Percentiles rank a stretch among this genome's conserved stretches.
phyloP scores from a whole-genome alignment of 2,329 filamentous ascomycete species.

The Verticillium tricorpus region DNA sequence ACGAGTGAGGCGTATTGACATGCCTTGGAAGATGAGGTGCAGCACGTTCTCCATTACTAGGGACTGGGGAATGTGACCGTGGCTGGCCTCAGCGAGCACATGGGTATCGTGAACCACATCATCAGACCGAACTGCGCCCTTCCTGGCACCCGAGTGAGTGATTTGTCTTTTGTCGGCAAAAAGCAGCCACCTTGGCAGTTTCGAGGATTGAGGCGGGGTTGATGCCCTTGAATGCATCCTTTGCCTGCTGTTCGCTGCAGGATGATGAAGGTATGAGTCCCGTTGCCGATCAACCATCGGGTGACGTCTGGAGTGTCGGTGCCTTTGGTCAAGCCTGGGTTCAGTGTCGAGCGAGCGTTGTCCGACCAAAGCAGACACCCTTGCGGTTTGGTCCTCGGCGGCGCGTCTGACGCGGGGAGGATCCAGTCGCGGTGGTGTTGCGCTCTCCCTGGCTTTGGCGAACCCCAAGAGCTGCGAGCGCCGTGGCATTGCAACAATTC shows the following conservation, averaged over 20 bases:
- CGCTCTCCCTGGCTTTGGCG: not conserved
- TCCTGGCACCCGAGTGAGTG: not conserved
- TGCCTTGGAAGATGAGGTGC: too few species aligned
- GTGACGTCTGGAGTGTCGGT: not conserved
- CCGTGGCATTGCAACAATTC: conserved; percentile 3
- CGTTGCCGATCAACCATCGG: too few species aligned
- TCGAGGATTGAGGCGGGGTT: not conserved
- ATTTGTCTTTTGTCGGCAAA: not conserved
- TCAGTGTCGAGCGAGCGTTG: not conserved
- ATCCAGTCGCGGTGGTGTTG: not conserved
- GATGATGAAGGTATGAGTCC: not conserved
- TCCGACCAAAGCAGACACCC: too few species aligned
- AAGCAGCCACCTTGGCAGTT: not conserved
- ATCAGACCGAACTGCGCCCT: too few species aligned
- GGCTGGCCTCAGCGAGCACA: too few species aligned
- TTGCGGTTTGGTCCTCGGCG: too few species aligned
- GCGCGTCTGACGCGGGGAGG: too few species aligned
- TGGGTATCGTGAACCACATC: too few species aligned
- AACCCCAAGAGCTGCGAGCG: not conserved
- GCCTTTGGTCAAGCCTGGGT: not conserved
- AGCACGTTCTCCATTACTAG: too few species aligned
- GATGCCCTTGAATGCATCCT: not conserved
- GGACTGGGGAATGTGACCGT: too few species aligned
- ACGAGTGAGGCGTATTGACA: too few species aligned
- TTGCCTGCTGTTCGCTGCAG: not conserved